phyloP scores from a whole-genome alignment of 495 filamentous ascomycete genomes.

The Cudoniella acicularis region DNA sequence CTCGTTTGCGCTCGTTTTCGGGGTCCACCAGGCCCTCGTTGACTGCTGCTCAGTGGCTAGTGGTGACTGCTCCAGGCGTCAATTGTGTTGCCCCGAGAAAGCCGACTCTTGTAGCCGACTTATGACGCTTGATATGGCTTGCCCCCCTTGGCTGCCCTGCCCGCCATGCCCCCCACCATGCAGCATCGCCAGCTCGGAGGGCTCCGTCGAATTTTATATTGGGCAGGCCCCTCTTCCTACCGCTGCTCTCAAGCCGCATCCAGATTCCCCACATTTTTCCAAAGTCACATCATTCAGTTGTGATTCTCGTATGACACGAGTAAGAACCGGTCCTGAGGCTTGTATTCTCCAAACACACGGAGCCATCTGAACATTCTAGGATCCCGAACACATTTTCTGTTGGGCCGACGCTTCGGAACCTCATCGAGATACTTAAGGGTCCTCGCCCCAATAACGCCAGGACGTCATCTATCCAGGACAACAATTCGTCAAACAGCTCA shows the following conservation, averaged over 20 bases:
- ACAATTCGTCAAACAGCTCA: neutral
- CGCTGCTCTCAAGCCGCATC: neutral
- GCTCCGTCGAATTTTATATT: conserved; percentile 1
- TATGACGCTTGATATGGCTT: neutral
- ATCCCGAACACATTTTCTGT: neutral
- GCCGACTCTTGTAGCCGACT: neutral
- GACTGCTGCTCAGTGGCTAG: too few relatives aligned
- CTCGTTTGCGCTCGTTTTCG: neutral
- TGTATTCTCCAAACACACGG: conserved; percentile 12
- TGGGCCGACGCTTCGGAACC: neutral
- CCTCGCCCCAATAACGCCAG: conserved; percentile 16
- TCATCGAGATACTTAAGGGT: conserved; percentile 4
- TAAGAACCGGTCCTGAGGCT: conserved; percentile 8
- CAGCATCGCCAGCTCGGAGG: too few relatives aligned
- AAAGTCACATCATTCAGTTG: conserved; percentile 11
- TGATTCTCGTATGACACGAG: conserved; percentile 17
- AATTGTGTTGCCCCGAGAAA: neutral
- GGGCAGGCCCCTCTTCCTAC: neutral
- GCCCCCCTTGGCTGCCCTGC: too few relatives aligned
- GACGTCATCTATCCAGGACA: conserved; percentile 12
- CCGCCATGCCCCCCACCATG: too few relatives aligned
- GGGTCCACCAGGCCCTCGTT: too few relatives aligned
- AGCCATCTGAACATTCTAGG: neutral
- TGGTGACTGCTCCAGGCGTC: neutral
- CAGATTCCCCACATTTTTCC: conserved; percentile 2